Conservation (phyloP, 768 basidiomycete genomes). For the Xanthoconium stramineum region DNA sequence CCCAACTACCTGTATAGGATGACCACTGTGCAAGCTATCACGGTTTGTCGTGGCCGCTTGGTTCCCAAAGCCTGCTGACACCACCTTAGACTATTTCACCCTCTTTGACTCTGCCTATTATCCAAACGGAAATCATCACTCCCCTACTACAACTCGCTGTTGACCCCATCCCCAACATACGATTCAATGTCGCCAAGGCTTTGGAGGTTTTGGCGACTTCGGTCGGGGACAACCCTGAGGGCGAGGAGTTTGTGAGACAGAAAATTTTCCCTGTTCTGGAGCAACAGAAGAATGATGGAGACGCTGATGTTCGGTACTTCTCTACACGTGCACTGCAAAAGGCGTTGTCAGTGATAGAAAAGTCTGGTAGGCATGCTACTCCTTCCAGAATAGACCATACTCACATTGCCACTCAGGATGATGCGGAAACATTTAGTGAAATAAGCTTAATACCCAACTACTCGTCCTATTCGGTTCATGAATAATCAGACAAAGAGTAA, state of each 20-base stretch:
- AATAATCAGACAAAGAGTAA: conserved; percentile 26
- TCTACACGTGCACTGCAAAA: conserved; percentile 77
- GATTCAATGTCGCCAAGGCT: conserved; percentile 97
- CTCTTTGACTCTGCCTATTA: conserved; percentile 78
- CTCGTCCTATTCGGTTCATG: conserved; percentile 19
- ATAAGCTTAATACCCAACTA: conserved; percentile 31
- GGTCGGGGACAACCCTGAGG: conserved; percentile 62
- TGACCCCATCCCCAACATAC: conserved; percentile 97
- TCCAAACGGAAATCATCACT: conserved; percentile 79
- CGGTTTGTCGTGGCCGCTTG: conserved; percentile 49
- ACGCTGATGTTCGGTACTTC: conserved; percentile 97
- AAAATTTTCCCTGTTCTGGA: conserved; percentile 82
- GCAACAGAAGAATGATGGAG: conserved; percentile 80
- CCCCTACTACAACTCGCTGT: conserved; percentile 77
- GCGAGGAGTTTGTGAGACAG: conserved; percentile 67
- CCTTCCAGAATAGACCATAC: background rate
- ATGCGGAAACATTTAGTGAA: conserved; percentile 20
- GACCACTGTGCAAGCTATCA: conserved; percentile 98
- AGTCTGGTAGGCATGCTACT: conserved; percentile 33
- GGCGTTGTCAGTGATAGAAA: conserved; percentile 36
- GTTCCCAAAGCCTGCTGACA: conserved; percentile 2
- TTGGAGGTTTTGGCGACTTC: conserved; percentile 83
- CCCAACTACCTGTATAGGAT: conserved; percentile 97
- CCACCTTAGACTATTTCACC: conserved; percentile 83
- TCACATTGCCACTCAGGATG: conserved; percentile 17